A percentile compares a stretch with the other conserved stretches of the same genome.
Evolutionary conservation across 108 stramenopile species (phyloP).

Genomic region (Cylindrotheca fusiformis): DNA sequence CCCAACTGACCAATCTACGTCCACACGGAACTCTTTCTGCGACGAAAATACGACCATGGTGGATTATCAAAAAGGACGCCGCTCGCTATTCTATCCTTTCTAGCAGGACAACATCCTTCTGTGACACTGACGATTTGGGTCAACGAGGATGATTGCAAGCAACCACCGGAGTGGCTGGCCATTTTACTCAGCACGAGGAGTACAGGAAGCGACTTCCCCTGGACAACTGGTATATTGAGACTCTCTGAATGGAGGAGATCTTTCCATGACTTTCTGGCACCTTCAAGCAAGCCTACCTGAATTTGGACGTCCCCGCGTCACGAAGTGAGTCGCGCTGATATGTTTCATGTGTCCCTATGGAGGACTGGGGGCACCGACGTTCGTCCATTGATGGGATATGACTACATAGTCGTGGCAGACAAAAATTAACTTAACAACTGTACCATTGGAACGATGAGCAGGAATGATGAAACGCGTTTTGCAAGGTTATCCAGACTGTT

Average conservation of each 20-base stretch:
- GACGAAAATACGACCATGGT: background rate
- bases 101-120: background rate
- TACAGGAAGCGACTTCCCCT: background rate
- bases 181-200: background rate
- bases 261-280: background rate
- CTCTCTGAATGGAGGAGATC: background rate
- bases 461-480: background rate
- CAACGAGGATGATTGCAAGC: background rate
- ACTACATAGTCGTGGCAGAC: background rate
- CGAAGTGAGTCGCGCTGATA: background rate
- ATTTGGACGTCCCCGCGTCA: background rate
- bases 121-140: background rate
- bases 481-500: too few relatives aligned
- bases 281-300: background rate
- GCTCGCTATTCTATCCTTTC: slow-evolving; percentile 1
- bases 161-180: background rate
- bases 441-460: background rate
- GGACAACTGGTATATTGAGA: background rate
- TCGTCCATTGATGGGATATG: slow-evolving; percentile 1
- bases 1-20: background rate
- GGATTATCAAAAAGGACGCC: background rate
- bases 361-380: background rate
- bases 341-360: background rate
- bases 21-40: slow-evolving; percentile 1
- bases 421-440: background rate